phyloP scores from a whole-genome alignment of 345 rosid genomes.

The Hibiscus tridactylites region DNA sequence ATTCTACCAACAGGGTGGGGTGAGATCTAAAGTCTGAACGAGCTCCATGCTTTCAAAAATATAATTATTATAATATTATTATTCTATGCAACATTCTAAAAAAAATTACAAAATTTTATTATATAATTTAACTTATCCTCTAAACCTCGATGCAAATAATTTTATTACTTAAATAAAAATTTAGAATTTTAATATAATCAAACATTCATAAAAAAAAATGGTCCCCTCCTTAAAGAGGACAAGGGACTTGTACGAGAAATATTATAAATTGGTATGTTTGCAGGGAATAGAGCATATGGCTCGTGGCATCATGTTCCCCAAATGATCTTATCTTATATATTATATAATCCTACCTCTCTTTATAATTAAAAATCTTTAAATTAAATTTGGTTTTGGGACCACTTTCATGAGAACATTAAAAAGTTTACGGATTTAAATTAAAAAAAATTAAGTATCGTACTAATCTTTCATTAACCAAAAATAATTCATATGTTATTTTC shows the following conservation, averaged over 20 bases:
- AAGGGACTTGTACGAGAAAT: background rate
- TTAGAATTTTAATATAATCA: background rate
- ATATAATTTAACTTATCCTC: background rate
- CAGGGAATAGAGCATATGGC: background rate
- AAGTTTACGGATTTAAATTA: background rate
- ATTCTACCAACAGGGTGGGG: background rate
- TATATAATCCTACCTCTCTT: background rate
- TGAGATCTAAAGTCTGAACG: slow-evolving; percentile 6
- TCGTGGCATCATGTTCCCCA: background rate
- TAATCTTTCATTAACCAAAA: slow-evolving; percentile 6
- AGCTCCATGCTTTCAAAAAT: slow-evolving; percentile 8
- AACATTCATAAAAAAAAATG: background rate
- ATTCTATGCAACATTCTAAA: background rate
- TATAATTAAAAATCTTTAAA: background rate
- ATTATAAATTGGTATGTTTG: background rate
- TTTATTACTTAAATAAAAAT: background rate
- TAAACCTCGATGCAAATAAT: background rate
- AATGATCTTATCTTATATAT: background rate
- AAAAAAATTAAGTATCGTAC: background rate
- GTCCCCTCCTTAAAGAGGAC: slow-evolving; percentile 2
- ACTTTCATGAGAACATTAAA: background rate
- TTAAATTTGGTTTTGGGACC: slow-evolving; percentile 1
- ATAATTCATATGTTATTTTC: slow-evolving; percentile 1
- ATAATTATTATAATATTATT: background rate
- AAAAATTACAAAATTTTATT: background rate